Evolutionary conservation across 2,329 filamentous ascomycete genomes (phyloP), one percentile per base, ranked within the genome.

Genomic region (Colletotrichum destructivum): DNA sequence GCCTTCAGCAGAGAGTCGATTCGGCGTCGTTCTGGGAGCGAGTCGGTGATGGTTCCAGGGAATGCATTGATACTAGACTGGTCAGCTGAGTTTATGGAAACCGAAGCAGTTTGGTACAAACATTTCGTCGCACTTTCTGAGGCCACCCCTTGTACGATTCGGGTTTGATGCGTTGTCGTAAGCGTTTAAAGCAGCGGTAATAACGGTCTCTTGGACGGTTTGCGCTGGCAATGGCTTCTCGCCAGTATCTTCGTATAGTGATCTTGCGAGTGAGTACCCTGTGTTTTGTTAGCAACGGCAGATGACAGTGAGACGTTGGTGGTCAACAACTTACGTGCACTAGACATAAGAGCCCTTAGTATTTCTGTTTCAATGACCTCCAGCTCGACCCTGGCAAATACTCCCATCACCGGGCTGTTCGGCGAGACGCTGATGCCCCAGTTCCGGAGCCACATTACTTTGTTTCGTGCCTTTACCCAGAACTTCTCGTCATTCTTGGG

Each of bases 91-190:
- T 3, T n/a, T 23, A 52, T 16, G 38, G 31, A 21, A 38, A 51
- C 8, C 16, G 35, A 16, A 13, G 49, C 2, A 35, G 9, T 42
- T 60, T 55, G 31, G 9, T 15, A 79, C 89, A 81, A 82, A 93
- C 92, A 94, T 92, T 61, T 94, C 92, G 75, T 92, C 88, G 56
- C 93, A 94, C 79, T 91, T 94, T 81, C 94, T 94, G 76, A 96
- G 86, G 0, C 92, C 92, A 18, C 94, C 94, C 74, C 93, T 87
- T 2, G 89, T 93, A 66, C 90, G 89, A 76, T 96, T 95, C 0
- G 93, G 92, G 76, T 96, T 96, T 26, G 92, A 93, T 3, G 94
- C 93, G 77, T 94, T 94, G 77, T 96, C 94, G 77, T 95, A 96
- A 4, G 92, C 88, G 65, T 88, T 86, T 83, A 95, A 88, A 1